Conservation (phyloP, 352 stramenopile species). For the Phytophthora fragariaefolia region DNA sequence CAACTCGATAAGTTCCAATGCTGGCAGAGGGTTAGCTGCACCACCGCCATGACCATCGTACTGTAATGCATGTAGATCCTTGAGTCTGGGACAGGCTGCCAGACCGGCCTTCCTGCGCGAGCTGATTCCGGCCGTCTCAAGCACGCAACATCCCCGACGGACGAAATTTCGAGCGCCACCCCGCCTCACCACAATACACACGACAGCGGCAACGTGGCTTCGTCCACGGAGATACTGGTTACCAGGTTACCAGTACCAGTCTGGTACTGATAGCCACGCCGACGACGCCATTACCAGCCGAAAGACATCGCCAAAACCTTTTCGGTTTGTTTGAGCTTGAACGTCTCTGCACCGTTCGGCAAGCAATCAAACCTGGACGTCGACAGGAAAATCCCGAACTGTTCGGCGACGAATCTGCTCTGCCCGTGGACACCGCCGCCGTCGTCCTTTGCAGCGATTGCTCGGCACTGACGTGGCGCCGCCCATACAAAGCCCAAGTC, state of each 20-base stretch:
- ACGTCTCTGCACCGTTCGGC: constrained; percentile 2
- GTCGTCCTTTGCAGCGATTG: constrained; percentile 25
- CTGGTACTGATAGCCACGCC: background rate
- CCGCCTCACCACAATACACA: background rate
- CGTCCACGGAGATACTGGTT: background rate
- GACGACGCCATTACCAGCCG: constrained; percentile 16
- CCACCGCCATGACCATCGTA: no score
- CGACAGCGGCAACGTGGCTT: background rate
- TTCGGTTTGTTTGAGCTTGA: background rate
- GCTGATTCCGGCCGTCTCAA: background rate
- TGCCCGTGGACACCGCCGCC: background rate
- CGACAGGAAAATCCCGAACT: constrained; percentile 27
- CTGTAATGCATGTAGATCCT: no score
- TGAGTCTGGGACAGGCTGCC: constrained; percentile 6
- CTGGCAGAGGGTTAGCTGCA: background rate
- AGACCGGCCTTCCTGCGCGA: background rate
- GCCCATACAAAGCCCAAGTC: constrained; percentile 13
- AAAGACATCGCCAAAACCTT: constrained; percentile 8
- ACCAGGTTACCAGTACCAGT: no score
- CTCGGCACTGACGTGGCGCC: constrained; percentile 8
- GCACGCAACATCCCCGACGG: background rate
- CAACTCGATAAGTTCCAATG: background rate
- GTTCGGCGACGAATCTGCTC: constrained; percentile 17
- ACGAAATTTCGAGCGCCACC: background rate
- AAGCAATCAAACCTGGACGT: constrained; percentile 19